These are phyloP conservation scores for Cyberlindnera sargentensis DNA, from an alignment of 805 yeast species.

Conservation along the genomic window DNA sequence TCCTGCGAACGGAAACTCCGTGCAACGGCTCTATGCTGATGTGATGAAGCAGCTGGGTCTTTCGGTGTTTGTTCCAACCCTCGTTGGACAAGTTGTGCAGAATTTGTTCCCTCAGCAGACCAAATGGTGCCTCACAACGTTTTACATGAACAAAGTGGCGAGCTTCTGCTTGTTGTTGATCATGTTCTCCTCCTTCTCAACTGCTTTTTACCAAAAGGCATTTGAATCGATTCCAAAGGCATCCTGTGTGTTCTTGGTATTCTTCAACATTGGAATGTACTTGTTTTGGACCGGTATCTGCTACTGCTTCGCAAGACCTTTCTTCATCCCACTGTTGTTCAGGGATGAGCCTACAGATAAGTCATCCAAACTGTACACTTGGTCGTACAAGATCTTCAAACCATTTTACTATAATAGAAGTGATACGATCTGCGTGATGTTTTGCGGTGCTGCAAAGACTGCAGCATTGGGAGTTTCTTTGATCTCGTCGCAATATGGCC, in stretches of 20 bases:
- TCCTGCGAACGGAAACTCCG: slow-evolving; percentile 54
- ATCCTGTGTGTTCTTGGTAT: slow-evolving; percentile 69
- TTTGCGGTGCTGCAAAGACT: slow-evolving; percentile 91
- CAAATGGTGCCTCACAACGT: slow-evolving; percentile 50
- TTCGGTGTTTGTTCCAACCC: slow-evolving; percentile 75
- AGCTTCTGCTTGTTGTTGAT: slow-evolving; percentile 71
- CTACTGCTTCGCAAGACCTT: slow-evolving; percentile 54
- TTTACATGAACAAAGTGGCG: slow-evolving; percentile 65
- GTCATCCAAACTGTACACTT: slow-evolving; percentile 38
- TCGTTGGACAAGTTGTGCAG: slow-evolving; percentile 83
- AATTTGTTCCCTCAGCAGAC: slow-evolving; percentile 60
- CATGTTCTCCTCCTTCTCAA: slow-evolving; percentile 75
- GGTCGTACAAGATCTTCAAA: slow-evolving; percentile 29
- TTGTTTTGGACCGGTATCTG: slow-evolving; percentile 66
- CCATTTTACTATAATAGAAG: slow-evolving; percentile 66
- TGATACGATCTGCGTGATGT: slow-evolving; percentile 74
- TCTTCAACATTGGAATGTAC: slow-evolving; percentile 77
- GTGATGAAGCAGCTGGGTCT: slow-evolving; percentile 88
- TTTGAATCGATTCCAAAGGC: slow-evolving; percentile 63
- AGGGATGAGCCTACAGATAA: slow-evolving; percentile 40
- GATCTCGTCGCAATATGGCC: slow-evolving; percentile 74
- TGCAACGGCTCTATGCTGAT: slow-evolving; percentile 53
- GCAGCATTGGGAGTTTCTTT: slow-evolving; percentile 88
- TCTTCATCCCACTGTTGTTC: slow-evolving; percentile 38
- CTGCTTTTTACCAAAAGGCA: slow-evolving; percentile 80